These are phyloP conservation scores for Triangularia setosa DNA, from an alignment of 2,329 filamentous ascomycete species.

Conservation along the genomic window DNA sequence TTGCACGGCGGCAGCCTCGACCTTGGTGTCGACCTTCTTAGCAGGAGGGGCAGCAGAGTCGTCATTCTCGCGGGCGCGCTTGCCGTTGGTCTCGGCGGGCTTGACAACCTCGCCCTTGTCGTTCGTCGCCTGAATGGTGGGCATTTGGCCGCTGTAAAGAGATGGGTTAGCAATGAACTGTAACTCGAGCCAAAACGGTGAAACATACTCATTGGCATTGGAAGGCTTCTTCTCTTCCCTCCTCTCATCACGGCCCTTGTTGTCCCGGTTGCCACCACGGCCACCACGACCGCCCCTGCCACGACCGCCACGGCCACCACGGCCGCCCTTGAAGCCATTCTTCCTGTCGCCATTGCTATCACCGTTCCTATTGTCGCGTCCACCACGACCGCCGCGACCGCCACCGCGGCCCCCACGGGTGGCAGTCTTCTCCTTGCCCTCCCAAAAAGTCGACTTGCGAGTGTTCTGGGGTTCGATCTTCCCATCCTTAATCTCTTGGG, in stretches of 20 bases:
- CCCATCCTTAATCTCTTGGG: slow-evolving; percentile 65
- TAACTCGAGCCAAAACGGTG: neutral
- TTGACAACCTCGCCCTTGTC: slow-evolving; percentile 34
- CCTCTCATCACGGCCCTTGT: slow-evolving; percentile 30
- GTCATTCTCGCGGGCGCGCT: slow-evolving; percentile 52
- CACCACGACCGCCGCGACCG: slow-evolving; percentile 38
- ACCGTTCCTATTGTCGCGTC: slow-evolving; percentile 27
- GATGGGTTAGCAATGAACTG: slow-evolving; percentile 20
- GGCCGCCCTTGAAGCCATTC: slow-evolving; percentile 49
- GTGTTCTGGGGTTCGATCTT: slow-evolving; percentile 57
- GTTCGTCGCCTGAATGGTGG: slow-evolving; percentile 45
- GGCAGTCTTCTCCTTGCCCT: slow-evolving; percentile 35
- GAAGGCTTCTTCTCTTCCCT: slow-evolving; percentile 29
- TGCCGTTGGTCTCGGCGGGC: slow-evolving; percentile 39
- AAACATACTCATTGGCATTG: slow-evolving; percentile 34
- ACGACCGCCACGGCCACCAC: slow-evolving; percentile 38
- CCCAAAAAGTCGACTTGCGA: slow-evolving; percentile 44
- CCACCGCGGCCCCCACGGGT: slow-evolving; percentile 26
- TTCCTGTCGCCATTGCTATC: slow-evolving; percentile 45
- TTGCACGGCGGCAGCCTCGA: slow-evolving; percentile 27
- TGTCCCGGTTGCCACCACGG: slow-evolving; percentile 27
- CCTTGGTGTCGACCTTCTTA: slow-evolving; percentile 60
- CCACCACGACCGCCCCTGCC: slow-evolving; percentile 37
- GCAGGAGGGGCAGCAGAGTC: slow-evolving; percentile 43
- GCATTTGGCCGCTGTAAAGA: slow-evolving; percentile 33